Percentiles rank a stretch among this genome's conserved stretches.
phyloP scores from a whole-genome alignment of 176 grass and related monocot genomes.

The Aegilops sharonensis region DNA sequence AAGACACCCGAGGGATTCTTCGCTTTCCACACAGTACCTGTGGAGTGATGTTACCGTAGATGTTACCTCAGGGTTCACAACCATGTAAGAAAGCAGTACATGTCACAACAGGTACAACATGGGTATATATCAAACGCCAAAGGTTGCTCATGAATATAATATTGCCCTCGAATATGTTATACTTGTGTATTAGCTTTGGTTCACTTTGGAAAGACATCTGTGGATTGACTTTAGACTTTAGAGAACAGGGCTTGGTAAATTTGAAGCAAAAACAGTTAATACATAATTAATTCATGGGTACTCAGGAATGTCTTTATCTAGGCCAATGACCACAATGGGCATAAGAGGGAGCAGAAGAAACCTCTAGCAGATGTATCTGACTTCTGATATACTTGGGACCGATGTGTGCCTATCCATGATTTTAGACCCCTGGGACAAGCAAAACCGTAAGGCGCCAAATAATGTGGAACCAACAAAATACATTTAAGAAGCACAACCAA shows the following conservation, averaged over 20 bases:
- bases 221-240: not conserved
- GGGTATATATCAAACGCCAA: not conserved
- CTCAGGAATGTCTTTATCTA: constrained; percentile 1
- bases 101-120: not conserved
- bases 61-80: not conserved
- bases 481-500: not conserved
- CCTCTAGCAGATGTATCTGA: constrained; percentile 77
- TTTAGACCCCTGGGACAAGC: constrained; percentile 47
- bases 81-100: not conserved
- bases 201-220: not conserved
- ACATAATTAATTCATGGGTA: not conserved
- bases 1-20: constrained; percentile 47
- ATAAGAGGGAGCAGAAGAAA: constrained; percentile 37
- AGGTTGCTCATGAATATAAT: not conserved
- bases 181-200: not conserved
- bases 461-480: constrained; percentile 6
- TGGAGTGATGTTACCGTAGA: not conserved
- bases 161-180: not conserved
- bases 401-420: constrained; percentile 69
- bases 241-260: not conserved
- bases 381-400: constrained; percentile 51
- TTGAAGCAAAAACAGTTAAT: not conserved
- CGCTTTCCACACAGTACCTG: constrained; percentile 77
- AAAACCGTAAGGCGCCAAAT: constrained; percentile 3
- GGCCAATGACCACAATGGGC: not conserved